Evolutionary conservation across 306 rosid genomes (phyloP).

Genomic region (Quercus alba): DNA sequence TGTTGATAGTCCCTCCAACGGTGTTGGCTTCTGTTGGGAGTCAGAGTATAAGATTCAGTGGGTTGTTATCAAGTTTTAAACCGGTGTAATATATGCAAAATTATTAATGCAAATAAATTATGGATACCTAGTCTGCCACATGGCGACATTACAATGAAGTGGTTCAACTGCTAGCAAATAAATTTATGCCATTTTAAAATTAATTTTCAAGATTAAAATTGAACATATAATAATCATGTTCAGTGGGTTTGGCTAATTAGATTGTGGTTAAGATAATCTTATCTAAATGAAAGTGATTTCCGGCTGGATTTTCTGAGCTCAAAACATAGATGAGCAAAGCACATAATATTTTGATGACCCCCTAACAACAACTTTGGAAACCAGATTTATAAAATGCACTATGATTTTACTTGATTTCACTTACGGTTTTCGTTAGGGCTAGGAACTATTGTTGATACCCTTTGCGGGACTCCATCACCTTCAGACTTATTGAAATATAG

Average conservation of each 20-base stretch:
- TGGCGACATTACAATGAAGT: neutral
- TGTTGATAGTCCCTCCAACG: neutral
- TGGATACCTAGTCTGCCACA: neutral
- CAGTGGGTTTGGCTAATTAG: neutral
- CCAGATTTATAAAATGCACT: slow-evolving; percentile 1
- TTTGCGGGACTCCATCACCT: slow-evolving; percentile 23
- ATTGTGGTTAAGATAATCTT: neutral
- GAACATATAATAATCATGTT: neutral
- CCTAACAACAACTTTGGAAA: neutral
- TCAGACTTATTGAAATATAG: slow-evolving; percentile 21
- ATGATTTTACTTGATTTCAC: slow-evolving; percentile 19
- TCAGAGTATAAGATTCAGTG: neutral
- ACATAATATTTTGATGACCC: neutral
- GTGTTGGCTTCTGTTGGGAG: neutral
- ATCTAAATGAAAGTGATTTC: neutral
- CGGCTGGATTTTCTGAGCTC: neutral
- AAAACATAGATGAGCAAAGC: neutral
- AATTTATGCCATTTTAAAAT: neutral
- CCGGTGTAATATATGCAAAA: neutral
- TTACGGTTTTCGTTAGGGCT: slow-evolving; percentile 31
- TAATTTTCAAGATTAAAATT: neutral
- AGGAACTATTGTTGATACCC: slow-evolving; percentile 48
- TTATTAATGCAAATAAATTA: neutral
- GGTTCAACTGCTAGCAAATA: neutral
- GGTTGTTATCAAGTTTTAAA: neutral